Conservation (phyloP, 345 rosid species). For the Pugionium dolabratum region DNA sequence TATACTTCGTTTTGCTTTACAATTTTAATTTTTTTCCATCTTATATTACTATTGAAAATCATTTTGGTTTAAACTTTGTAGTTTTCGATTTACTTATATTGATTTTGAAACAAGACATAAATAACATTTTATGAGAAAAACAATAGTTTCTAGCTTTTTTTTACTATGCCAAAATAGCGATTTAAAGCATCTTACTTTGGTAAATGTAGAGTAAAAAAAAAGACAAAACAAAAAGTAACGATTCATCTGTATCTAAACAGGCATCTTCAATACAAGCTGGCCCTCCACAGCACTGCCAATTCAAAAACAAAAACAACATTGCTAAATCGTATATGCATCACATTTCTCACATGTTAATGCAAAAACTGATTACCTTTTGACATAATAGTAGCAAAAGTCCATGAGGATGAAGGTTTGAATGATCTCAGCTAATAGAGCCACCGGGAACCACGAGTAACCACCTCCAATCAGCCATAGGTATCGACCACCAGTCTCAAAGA, state of each 20-base stretch:
- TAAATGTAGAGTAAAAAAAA: not conserved
- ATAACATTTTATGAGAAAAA: conserved; percentile 3
- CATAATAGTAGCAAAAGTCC: conserved; percentile 85
- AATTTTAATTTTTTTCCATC: no score
- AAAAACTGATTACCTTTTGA: conserved; percentile 52
- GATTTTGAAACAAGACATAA: no score
- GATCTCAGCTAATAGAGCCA: conserved; percentile 58
- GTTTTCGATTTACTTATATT: no score
- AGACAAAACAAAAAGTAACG: conserved; percentile 7
- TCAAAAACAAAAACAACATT: no score
- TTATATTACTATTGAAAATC: no score
- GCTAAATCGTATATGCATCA: no score
- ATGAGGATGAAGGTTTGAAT: conserved; percentile 85
- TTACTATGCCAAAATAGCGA: not conserved
- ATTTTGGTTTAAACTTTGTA: no score
- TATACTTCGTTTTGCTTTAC: no score
- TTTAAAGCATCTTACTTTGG: conserved; percentile 27
- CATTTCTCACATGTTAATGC: no score
- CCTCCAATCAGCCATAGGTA: conserved; percentile 52
- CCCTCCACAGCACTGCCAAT: conserved; percentile 47
- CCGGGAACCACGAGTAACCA: conserved; percentile 68
- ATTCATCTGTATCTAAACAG: conserved; percentile 39
- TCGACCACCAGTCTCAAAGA: conserved; percentile 51
- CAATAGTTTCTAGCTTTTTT: conserved; percentile 12
- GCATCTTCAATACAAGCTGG: conserved; percentile 45